Conservation (phyloP, 1,284 basidiomycete genomes). For the Pyrrhoderma lamaoense region DNA sequence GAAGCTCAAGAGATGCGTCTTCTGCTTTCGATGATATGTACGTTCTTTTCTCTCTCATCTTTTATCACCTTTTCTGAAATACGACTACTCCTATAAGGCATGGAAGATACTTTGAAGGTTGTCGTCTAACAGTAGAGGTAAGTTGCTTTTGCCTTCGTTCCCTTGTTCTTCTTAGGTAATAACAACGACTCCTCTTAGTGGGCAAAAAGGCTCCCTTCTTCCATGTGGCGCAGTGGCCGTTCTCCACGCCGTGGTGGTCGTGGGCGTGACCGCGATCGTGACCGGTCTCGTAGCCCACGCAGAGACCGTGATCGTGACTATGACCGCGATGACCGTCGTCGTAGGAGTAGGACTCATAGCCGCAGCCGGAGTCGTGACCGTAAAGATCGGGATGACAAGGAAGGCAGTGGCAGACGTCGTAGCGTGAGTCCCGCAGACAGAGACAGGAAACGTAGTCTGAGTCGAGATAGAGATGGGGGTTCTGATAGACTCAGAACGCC, state of each 20-base stretch:
- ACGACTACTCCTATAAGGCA: slow-evolving; percentile 49
- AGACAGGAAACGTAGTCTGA: slow-evolving; percentile 31
- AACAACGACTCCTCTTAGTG: no score
- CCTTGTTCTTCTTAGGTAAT: no score
- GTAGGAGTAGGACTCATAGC: slow-evolving; percentile 18
- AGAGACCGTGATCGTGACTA: slow-evolving; percentile 29
- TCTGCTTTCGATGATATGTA: slow-evolving; percentile 90
- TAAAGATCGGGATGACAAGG: slow-evolving; percentile 26
- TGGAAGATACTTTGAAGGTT: slow-evolving; percentile 75
- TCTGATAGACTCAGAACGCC: slow-evolving; percentile 44
- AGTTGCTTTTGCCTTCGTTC: slow-evolving; percentile 21
- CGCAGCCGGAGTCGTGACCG: slow-evolving; percentile 32
- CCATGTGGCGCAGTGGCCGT: slow-evolving; percentile 74
- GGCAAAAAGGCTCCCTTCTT: slow-evolving; percentile 86
- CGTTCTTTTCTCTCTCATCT: slow-evolving; percentile 26
- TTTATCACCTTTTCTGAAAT: slow-evolving; percentile 13
- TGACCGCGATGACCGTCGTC: slow-evolving; percentile 20
- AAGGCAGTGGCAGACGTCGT: slow-evolving; percentile 36
- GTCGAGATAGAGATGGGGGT: slow-evolving; percentile 20
- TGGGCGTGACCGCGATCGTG: slow-evolving; percentile 32
- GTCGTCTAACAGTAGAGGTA: slow-evolving; percentile 75
- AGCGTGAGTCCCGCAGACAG: slow-evolving; percentile 46
- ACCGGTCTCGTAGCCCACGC: slow-evolving; percentile 36
- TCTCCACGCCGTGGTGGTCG: slow-evolving; percentile 45
- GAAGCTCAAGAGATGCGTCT: slow-evolving; percentile 76